Percentiles rank a stretch among this genome's conserved stretches.
Conservation (phyloP, 164 flowering plant species). For the Aristolochia californica region DNA sequence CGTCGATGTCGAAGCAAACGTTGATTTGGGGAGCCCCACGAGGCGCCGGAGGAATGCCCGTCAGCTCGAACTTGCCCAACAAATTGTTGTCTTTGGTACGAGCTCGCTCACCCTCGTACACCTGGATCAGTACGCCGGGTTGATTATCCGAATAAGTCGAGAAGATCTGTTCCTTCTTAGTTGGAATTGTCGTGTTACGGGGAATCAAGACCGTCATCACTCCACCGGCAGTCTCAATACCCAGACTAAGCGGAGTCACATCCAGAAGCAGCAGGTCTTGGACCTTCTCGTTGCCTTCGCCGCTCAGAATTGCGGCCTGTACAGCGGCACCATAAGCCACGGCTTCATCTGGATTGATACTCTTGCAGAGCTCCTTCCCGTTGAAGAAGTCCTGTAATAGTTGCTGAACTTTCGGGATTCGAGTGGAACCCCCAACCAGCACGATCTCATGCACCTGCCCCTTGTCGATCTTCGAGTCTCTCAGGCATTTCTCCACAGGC, state of each 20-base stretch:
- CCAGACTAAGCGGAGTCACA: conserved; percentile 23
- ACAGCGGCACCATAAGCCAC: conserved; percentile 84
- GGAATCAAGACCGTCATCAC: conserved; percentile 23
- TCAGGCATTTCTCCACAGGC: conserved; percentile 62
- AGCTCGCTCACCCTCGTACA: conserved; percentile 35
- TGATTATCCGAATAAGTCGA: conserved; percentile 34
- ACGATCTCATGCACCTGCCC: conserved; percentile 45
- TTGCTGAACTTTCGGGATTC: conserved; percentile 66
- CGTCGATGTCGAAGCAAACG: conserved; percentile 26
- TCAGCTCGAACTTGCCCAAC: conserved; percentile 22
- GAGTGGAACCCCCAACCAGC: conserved; percentile 57
- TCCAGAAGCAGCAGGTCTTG: conserved; percentile 52
- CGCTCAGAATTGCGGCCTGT: conserved; percentile 60
- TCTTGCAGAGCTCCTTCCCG: conserved; percentile 66
- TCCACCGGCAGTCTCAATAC: conserved; percentile 25
- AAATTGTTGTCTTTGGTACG: conserved; percentile 21
- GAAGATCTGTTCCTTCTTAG: conserved; percentile 28
- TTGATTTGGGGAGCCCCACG: conserved; percentile 37
- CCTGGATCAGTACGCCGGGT: conserved; percentile 27
- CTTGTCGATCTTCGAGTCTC: conserved; percentile 69
- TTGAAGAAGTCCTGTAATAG: conserved; percentile 59
- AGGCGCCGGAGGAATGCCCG: conserved; percentile 35
- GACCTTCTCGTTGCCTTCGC: conserved; percentile 64
- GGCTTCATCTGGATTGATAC: conserved; percentile 77
- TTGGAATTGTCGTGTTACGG: conserved; percentile 31